Conservation (phyloP, 2,329 filamentous ascomycete genomes). For the Botrytis fragariae region DNA sequence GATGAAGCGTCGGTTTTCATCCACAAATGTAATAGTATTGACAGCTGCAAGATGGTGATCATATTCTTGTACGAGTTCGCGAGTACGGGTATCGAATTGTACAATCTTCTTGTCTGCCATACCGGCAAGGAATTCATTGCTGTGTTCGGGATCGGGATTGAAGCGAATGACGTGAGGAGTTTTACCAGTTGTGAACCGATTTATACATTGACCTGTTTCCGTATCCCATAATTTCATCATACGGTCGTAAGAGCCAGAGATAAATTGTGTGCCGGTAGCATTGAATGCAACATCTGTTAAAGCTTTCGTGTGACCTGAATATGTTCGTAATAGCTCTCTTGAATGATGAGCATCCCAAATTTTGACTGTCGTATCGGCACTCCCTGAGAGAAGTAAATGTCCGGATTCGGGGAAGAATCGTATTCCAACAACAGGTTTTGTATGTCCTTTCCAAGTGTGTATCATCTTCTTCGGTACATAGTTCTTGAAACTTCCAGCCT, state of each 20-base stretch:
- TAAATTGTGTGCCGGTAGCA: slow-evolving; percentile 74
- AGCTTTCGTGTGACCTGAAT: slow-evolving; percentile 83
- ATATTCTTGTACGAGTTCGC: slow-evolving; percentile 89
- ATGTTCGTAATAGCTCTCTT: slow-evolving; percentile 85
- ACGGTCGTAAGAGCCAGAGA: slow-evolving; percentile 89
- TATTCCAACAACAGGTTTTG: slow-evolving; percentile 81
- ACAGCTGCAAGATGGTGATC: slow-evolving; percentile 97
- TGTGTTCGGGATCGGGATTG: slow-evolving; percentile 74
- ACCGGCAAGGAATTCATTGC: slow-evolving; percentile 89
- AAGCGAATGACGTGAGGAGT: slow-evolving; percentile 94
- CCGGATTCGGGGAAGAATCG: slow-evolving; percentile 87
- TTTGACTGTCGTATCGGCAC: slow-evolving; percentile 86
- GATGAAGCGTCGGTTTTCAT: slow-evolving; percentile 92
- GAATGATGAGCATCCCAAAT: slow-evolving; percentile 94
- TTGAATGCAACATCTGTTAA: slow-evolving; percentile 90
- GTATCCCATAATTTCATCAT: slow-evolving; percentile 99
- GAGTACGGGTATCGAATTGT: slow-evolving; percentile 84
- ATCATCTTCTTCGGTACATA: slow-evolving; percentile 93
- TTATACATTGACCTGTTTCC: slow-evolving; percentile 84
- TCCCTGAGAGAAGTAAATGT: slow-evolving; percentile 84
- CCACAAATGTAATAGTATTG: slow-evolving; percentile 96
- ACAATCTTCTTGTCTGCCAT: slow-evolving; percentile 99
- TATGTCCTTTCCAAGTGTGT: slow-evolving; percentile 82
- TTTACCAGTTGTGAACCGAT: slow-evolving; percentile 88
- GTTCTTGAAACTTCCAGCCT: slow-evolving; percentile 76